Base-by-base conservation (phyloP, 495 filamentous ascomycete species). In the Penicillium lividum region DNA sequence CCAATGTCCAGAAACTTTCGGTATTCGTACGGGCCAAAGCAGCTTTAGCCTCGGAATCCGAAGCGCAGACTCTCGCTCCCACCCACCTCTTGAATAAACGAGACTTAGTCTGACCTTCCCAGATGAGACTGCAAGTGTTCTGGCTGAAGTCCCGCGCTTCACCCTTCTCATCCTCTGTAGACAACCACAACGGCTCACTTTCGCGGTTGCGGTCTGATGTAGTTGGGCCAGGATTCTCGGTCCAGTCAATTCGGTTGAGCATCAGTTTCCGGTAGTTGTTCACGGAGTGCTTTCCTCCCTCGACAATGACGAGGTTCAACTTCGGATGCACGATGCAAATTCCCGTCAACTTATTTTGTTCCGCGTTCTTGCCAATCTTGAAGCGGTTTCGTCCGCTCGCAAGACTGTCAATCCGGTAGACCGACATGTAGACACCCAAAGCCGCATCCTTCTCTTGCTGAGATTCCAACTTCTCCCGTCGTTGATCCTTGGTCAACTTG, bases 1-100 rank as follows among this genome's bases (percentile, higher is more conserved):
- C 94, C 68, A 92, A 76, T n/a, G 87, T 88, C 94, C 94, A 99
- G 66, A 98, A 92, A 64, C 86, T 95, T 70, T 98, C 94, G 85
- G 97, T 88, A 77, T 96, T 97, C 7, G 83, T 81, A 61, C 89
- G 83, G 4, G 84, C 74, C 61, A 99, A 70, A 34, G 86, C 81
- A 59, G 97, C 90, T 73, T 89, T 89, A 7, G 94, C 94, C 65
- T 92, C 85, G 27, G 83, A 84, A 71, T 99, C 94, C 8, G 87
- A 92, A 72, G 96, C 95, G 69, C 90, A 95, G 7, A 91, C 82
- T 71, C 89, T 89, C 43, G 82, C 88, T 7, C 87, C 87, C 3
- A 80, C 62, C 89, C 93, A 98, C 60, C 88, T 92, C 59, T 86
- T 86, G 69, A 98, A 99, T 0, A 80, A 82, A 47, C 87, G 83